phyloP scores from a whole-genome alignment of 805 yeast genomes.

The Metschnikowia baotianmanensis region DNA sequence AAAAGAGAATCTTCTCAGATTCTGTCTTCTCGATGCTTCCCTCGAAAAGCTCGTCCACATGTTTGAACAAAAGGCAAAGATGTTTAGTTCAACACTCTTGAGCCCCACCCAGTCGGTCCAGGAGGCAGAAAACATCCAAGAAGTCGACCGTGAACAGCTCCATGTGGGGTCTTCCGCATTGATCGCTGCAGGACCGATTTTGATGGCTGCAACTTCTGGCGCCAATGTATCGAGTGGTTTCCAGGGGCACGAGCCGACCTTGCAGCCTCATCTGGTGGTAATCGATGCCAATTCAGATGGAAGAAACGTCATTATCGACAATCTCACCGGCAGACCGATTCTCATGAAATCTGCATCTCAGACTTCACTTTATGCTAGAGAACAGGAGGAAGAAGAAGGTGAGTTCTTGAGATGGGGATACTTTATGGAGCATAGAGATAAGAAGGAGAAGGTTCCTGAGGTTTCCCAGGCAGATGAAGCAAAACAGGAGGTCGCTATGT shows the following conservation, averaged over 20 bases:
- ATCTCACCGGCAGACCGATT: slow-evolving; percentile 69
- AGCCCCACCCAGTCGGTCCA: slow-evolving; percentile 16
- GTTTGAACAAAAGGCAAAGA: slow-evolving; percentile 42
- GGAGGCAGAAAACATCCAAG: slow-evolving; percentile 1
- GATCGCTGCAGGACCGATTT: slow-evolving; percentile 52
- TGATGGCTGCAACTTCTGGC: slow-evolving; percentile 21
- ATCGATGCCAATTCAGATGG: slow-evolving; percentile 59
- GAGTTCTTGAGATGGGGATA: slow-evolving; percentile 85
- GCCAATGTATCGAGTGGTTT: slow-evolving; percentile 2
- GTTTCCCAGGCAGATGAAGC: slow-evolving; percentile 6
- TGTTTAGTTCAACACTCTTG: slow-evolving; percentile 19
- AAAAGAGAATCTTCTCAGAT: slow-evolving; percentile 51
- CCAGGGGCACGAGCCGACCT: slow-evolving; percentile 24
- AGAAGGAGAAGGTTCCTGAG: slow-evolving; percentile 17
- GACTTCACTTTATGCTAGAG: slow-evolving; percentile 65
- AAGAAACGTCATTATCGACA: slow-evolving; percentile 55
- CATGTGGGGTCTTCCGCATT: slow-evolving; percentile 51
- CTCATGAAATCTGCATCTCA: slow-evolving; percentile 62
- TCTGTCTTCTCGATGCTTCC: slow-evolving; percentile 54
- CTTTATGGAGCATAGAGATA: slow-evolving; percentile 63
- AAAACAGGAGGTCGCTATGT: slow-evolving; percentile 24
- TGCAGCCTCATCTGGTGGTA: slow-evolving; percentile 70
- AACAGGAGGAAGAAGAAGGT: slow-evolving; percentile 89
- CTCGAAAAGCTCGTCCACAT: slow-evolving; percentile 51
- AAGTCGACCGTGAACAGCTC: slow-evolving; percentile 28